Base-by-base conservation (phyloP, 305 asterid species). In the Solanum chacoense region DNA sequence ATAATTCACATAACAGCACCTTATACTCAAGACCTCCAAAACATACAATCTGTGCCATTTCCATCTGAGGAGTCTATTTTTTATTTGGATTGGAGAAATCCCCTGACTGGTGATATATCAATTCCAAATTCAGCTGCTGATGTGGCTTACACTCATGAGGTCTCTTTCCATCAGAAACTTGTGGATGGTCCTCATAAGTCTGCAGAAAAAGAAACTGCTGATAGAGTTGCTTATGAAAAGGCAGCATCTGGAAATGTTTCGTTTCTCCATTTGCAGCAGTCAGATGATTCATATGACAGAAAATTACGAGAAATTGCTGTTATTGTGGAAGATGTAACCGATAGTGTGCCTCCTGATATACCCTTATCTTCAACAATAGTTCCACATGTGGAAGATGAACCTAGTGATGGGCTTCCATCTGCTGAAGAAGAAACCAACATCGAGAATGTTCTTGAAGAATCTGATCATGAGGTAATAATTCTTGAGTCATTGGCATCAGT, bases 301-400 rank as follows among this genome's bases (percentile, higher is more conserved):
- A 72, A 90, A 55, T 9, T 67, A 65, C 88, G 74, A 73, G 92
- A 91, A 89, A 90, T 86, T 75, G 90, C 93, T 78, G 76, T 89
- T 87, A 88, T 88, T 87, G 92, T 92, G 88, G 96, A 94, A 93
- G 97, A 93, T 91, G 95, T 90, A 71, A 90, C 95, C 42, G 90
- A 79, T 79, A 87, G 29, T 40, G 36, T 90, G 88, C 93, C 94
- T 77, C 85, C 88, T 77, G 94, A 90, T 85, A 90, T 87, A 38
- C 91, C 89, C 18, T 88, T 90, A 34, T 89, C 92, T 86, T 89
- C 93, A 2, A 78, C 75, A 80, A 88, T 88, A 34, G 87, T 90
- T 78, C 92, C 92, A n/a, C 91, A 31, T n/a, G 91, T 91, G 65
- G 92, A 90, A 78, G 93, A 91, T 87, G 94, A 92, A 91, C 90